Base-by-base conservation (phyloP, 495 filamentous ascomycete genomes). In the Niebla homalea region DNA sequence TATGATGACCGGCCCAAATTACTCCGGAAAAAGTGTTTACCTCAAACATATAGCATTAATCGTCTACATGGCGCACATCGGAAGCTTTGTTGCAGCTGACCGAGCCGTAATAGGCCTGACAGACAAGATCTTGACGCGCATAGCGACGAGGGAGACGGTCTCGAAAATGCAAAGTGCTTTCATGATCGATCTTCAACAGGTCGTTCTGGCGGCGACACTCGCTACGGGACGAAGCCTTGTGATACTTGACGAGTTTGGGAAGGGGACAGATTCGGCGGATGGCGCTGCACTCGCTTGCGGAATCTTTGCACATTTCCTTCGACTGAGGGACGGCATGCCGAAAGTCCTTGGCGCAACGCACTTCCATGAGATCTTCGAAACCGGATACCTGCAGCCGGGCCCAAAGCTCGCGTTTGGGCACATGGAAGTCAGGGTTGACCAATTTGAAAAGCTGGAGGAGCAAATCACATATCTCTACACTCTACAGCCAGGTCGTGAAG, bases 1-100 rank as follows among this genome's bases (percentile, higher is more conserved):
- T 2, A 65, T 97, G 6, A 60, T 97, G 58, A 97, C 92, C 0
- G 92, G 92, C 1, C 89, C 92, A 35, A 97, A 98, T 57, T 94
- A 87, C 66, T 96, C 92, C 0, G 93, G 92, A 7, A 97, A 97
- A 62, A 94, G 87, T 59, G 78, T 97, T 25, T 95, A 95, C 65
- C 80, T 98, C 66, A 97, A 93, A 63, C 92, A 69, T 64, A 62
- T 89, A 47, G 93, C 92, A n/a, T 63, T 96, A 39, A 93, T 96
- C 54, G 83, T 93, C 19, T 95, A 89, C 59, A 71, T 98, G 60
- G 89, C 93, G 10, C 92, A 98, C 55, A 79, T 94, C 47, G 93
- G 93, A 42, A 79, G 87, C 61, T 96, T 85, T 58, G 84, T 98
- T 6, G 90, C 92, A 2, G 89, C 89, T 2, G 76, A 82, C 19